phyloP scores from a whole-genome alignment of 2,329 filamentous ascomycete species.

The Daldinia eschscholtzii region DNA sequence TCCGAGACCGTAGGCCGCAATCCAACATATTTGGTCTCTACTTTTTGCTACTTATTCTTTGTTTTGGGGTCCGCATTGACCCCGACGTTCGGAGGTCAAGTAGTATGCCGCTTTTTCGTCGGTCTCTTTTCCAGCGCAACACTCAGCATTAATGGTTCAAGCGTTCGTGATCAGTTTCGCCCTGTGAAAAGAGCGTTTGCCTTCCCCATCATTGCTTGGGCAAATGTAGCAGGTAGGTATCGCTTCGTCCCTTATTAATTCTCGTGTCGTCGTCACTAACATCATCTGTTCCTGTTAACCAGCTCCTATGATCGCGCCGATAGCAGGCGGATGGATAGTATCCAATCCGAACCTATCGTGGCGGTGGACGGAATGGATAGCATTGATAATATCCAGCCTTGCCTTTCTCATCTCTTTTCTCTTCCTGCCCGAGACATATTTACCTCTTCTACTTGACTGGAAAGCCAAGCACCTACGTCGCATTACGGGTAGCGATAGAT shows the following conservation, averaged over 20 bases:
- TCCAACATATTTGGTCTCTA: constrained; percentile 61
- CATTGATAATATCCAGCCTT: constrained; percentile 54
- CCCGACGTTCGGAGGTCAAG: constrained; percentile 60
- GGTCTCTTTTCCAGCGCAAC: constrained; percentile 58
- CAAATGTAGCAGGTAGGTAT: constrained; percentile 54
- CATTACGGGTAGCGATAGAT: constrained; percentile 60
- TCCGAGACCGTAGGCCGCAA: constrained; percentile 64
- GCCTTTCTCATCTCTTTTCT: constrained; percentile 55
- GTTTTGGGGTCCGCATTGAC: constrained; percentile 62
- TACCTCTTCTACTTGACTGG: constrained; percentile 60
- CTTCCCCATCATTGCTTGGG: constrained; percentile 64
- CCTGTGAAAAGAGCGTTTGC: constrained; percentile 62
- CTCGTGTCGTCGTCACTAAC: not conserved
- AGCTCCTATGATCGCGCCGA: constrained; percentile 58
- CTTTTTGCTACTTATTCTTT: constrained; percentile 62
- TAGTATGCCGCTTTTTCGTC: constrained; percentile 63
- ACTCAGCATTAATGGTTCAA: constrained; percentile 57
- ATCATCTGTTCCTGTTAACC: not conserved
- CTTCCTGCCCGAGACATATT: constrained; percentile 64
- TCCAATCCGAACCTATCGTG: constrained; percentile 55
- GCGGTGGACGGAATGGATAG: constrained; percentile 63
- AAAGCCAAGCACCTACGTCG: constrained; percentile 58
- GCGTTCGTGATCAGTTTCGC: constrained; percentile 62
- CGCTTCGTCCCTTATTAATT: not conserved
- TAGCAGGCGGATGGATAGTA: constrained; percentile 61